phyloP scores from a whole-genome alignment of 331 rosid species.

The Ulmus americana region DNA sequence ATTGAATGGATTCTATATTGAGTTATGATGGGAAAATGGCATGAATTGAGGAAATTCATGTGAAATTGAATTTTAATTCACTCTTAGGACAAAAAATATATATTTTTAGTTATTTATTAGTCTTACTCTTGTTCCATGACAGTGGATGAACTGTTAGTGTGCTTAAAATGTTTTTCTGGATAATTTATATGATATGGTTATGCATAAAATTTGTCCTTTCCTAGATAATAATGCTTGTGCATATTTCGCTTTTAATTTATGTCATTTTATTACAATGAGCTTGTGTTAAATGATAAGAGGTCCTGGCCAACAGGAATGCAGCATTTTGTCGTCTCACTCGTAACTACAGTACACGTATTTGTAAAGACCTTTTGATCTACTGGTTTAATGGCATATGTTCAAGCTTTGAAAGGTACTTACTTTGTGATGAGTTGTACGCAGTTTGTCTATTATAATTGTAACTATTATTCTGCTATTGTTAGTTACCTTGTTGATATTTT shows the following conservation, averaged over 20 bases:
- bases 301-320: constrained; percentile 58
- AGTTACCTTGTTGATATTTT: neutral
- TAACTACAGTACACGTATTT: constrained; percentile 45
- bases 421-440: constrained; percentile 2
- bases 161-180: too few relatives aligned
- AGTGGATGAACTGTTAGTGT: too few relatives aligned
- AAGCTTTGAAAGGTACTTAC: constrained; percentile 68
- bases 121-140: too few relatives aligned
- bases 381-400: constrained; percentile 75
- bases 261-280: neutral
- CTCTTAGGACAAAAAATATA: too few relatives aligned
- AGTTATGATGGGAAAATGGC: neutral
- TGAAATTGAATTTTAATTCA: neutral
- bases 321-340: constrained; percentile 62
- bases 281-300: neutral
- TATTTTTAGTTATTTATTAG: too few relatives aligned
- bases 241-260: neutral
- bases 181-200: too few relatives aligned
- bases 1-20: neutral
- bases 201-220: too few relatives aligned
- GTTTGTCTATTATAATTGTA: constrained; percentile 2
- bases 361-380: constrained; percentile 58
- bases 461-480: constrained; percentile 11
- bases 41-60: neutral
- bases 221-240: too few relatives aligned